Evolutionary conservation across 768 basidiomycete species (phyloP), one percentile per base, ranked within the genome.

Genomic region (Harrya chromipes): DNA sequence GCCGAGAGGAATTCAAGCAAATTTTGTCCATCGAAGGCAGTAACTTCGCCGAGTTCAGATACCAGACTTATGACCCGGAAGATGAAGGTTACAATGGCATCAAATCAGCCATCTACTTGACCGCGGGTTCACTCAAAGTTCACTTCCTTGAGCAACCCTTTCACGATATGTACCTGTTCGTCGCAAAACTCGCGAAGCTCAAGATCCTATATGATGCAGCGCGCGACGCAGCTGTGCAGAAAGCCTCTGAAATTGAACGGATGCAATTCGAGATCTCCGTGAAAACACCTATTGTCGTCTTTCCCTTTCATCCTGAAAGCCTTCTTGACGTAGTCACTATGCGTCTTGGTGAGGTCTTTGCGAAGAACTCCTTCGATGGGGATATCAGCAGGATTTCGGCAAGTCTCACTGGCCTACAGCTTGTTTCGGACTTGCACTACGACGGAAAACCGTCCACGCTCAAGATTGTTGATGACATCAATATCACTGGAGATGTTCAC

Each of bases 161-260:
- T n/a, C 91, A 85, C 43, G 83, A 86, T 56, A 82, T 98, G 26
- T 91, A 88, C 64, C 64, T 83, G 19, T 99, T 94, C 70, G 66
- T 92, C 33, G 72, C 82, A 50, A 89, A 92, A 64, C 81, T 99
- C 33, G 90, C 93, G 5, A 85, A 83, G 55, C 82, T 99, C 59
- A 98, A 98, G 72, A 88, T 87, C 2, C 66, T 98, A 11, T 98
- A 98, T 57, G 95, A 99, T 68, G 83, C 94, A 17, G 94, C 95
- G 11, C 89, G 91, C 2, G 84, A 90, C 63, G 95, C 83, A 19
- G 97, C 97, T 34, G 93, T 90, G 21, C 91, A 97, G 65, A 77
- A 80, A 41, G 97, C 94, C 5, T 83, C 91, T n/a, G 90, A 90
- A 66, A 88, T 94, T n/a, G 85, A 90, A 58, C 81, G 84, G 44